Base-by-base conservation (phyloP, 805 yeast species). In the Tetrapisispora pingtungensis region DNA sequence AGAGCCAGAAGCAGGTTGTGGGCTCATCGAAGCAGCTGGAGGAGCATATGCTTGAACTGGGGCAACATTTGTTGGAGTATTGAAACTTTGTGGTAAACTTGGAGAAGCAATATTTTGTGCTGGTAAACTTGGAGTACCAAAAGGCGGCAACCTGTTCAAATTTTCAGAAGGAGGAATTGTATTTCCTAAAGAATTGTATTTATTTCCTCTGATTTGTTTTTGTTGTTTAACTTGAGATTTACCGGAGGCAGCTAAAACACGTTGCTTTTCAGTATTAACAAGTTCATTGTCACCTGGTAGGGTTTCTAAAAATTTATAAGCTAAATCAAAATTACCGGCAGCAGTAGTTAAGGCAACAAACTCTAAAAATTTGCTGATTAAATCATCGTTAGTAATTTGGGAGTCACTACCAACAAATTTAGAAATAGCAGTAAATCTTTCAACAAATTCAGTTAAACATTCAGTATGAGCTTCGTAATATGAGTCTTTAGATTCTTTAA, bases 381-480 rank as follows among this genome's bases (percentile, higher is more conserved):
- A 51, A 49, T 60, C 51, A 50, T 66, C 63, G 40, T 60, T 64
- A 3, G 55, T 50, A 24, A 61, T 55, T 28, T 46, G 50, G 7
- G 53, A 35, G 8, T 51, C 48, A 24, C 45, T 48, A 35, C 57
- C 58, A 22, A 53, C 45, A 41, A 57, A 54, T 34, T 54, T 59
- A 2, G 62, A 53, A 26, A 64, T 88, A 22, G 84, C 81, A 32
- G 87, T 76, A 49, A 89, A 75, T 64, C 89, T 89, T 61, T 85
- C 95, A 42, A 86, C 83, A 58, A 88, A 82, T 56, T 78, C 81
- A 43, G 82, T 81, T 60, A 90, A 70, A 8, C 96, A 83, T 53
- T 77, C 83, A 53, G 83, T 79, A 56, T 87, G 87, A 19, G 96
- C 95, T 51, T 83, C 93, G 44, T 83, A 81, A 1, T 86, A 78